A percentile compares a stretch with the other conserved stretches of the same genome.
These are phyloP conservation scores for Yarrowia sp. DNA, from an alignment of 805 yeast genomes.

Conservation along the genomic window DNA sequence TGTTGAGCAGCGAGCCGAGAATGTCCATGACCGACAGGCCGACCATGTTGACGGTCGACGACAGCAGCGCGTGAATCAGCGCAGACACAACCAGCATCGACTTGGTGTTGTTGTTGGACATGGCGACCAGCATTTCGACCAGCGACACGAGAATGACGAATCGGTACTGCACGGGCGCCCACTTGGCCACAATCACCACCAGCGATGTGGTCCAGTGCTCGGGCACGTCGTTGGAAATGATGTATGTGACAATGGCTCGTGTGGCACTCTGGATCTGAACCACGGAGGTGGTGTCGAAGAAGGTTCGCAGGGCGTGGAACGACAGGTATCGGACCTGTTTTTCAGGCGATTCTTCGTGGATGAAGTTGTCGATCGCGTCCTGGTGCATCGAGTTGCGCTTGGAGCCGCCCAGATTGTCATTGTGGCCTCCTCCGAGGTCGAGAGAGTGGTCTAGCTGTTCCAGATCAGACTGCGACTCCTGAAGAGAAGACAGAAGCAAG, in stretches of 20 bases:
- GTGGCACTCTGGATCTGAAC: constrained; percentile 67
- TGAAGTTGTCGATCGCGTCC: constrained; percentile 26
- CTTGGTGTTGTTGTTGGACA: constrained; percentile 40
- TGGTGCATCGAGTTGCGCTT: constrained; percentile 31
- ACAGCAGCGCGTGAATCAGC: constrained; percentile 54
- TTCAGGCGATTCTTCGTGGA: constrained; percentile 30
- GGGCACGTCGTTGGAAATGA: constrained; percentile 48
- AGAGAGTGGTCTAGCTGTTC: constrained; percentile 33
- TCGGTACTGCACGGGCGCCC: constrained; percentile 82
- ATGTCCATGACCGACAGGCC: constrained; percentile 87
- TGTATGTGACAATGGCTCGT: constrained; percentile 57
- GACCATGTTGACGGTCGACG: constrained; percentile 80
- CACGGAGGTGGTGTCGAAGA: constrained; percentile 69
- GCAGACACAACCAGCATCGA: constrained; percentile 54
- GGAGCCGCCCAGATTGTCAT: constrained; percentile 5
- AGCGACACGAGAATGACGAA: constrained; percentile 65
- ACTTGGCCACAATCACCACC: constrained; percentile 69
- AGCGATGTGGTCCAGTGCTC: constrained; percentile 62
- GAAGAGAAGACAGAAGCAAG: constrained; percentile 44
- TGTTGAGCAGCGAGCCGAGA: constrained; percentile 55
- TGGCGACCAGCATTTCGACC: constrained; percentile 47
- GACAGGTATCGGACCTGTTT: constrained; percentile 40
- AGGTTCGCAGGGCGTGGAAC: constrained; percentile 58
- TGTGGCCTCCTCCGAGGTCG: constrained; percentile 8
- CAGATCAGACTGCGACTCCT: constrained; percentile 34